Base-by-base conservation (phyloP, 352 stramenopile genomes). In the Phytophthora citrophthora region DNA sequence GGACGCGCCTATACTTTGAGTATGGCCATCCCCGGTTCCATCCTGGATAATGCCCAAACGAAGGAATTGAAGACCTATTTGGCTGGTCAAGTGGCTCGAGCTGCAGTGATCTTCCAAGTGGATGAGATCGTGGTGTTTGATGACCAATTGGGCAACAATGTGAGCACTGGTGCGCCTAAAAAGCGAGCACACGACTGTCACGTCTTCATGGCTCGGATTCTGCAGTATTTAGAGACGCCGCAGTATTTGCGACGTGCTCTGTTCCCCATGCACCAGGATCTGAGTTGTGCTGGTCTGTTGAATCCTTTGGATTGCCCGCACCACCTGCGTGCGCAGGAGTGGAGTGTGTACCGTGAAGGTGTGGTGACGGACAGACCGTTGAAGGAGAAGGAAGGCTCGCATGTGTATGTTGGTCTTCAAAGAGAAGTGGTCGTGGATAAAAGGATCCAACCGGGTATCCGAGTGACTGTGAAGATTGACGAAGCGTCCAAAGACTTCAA, bases 111-210 rank as follows among this genome's bases (percentile, higher is more conserved):
- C 63, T 99, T 98, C 81, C 89, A 99, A 66, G 93, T 99, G 7
- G 97, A 99, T 71, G 97, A 99, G 81, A 94, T 99, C 65, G 80
- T 99, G 12, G 95, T 99, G 5, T 99, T 98, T 67, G 96, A 99
- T 68, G 97, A 99, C 76, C 91, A 97, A 62, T 77, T 98, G 23
- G 90, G 88, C 18, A 71, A 68, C 8, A 69, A 72, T 9, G 49
- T 72, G 34, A 67, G 72, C 61, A 80, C 85, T 24, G 82, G 76
- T 0, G 72, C 67, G 6, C 76, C 77, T 50, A 90, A 88, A 74
- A 81, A 76, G 32, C 67, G 66, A 9, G 79, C 76, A 15, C 79
- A 82, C 50, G 84, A 93, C 69, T 96, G 80, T 47, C 89, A 92
- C 61, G 83, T 95, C 39, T 93, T 96, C 54, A 83, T 96, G 60